Base-by-base conservation (phyloP, 306 rosid species). In the Pyrus communis region DNA sequence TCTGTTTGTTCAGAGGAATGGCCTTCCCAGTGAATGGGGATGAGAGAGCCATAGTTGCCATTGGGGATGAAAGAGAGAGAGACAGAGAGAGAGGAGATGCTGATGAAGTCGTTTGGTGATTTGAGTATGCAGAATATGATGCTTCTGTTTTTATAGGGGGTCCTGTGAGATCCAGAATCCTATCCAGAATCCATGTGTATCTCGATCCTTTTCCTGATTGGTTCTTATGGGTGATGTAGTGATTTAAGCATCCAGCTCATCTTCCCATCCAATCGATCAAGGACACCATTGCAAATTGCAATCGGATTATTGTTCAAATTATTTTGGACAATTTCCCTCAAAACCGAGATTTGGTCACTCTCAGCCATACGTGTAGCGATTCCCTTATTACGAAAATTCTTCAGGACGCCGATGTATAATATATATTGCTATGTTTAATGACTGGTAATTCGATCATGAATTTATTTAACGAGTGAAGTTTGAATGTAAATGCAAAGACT, bases 31-130 rank as follows among this genome's bases (percentile, higher is more conserved):
- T 78, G 78, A 84, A 80, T 45, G 84, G 49, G 57, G 84, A 84
- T 22, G 84, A 80, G 49, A 84, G 80, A 68, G 80, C 69, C 83
- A 74, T 81, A 76, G 87, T 22, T 66, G 85, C 81, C 85, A 78
- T 81, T 15, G 55, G 61, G 19, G 4, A 21, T 17, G 73, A 23
- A 14, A 23, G 27, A 17, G 59, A 3, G 8, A 13, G 19, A 27
- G 10, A 61, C 21, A 13, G 19, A 6, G 62, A 1, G 57, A 9
- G 22, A 33, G 67, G 5, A 21, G 57, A 33, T 17, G 54, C 10
- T 27, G 22, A 43, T 54, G 51, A 23, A 66, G 35, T 27, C 73
- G 58, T 40, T 17, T 4, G 69, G 42, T 79, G 74, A 31, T 31
- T 27, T 63, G 61, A 66, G 55, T 6, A 21, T 4, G 49, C 12